Evolutionary conservation across 106 monocot genomes (phyloP), one percentile per base, ranked within the genome.

Genomic region (Phalaenopsis equestris): DNA sequence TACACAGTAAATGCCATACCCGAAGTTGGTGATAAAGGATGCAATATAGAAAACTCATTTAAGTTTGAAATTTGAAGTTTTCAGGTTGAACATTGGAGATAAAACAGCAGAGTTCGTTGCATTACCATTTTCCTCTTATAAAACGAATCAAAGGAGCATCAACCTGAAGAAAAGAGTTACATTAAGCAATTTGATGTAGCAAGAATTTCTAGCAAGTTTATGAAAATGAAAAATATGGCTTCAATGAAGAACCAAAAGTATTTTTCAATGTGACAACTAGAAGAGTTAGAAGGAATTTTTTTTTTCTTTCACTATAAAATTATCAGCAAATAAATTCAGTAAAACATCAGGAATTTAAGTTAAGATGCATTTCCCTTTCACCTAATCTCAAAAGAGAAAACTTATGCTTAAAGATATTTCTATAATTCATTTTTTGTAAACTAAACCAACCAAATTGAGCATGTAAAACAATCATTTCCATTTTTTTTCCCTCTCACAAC

Each of bases 121-220:
- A 48, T 72, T 89, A 94, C 94, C 91, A 81, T 81, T 91, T 88
- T 82, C 94, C 90, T 88, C 84, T 91, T 42, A 91, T 55, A 73
- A 90, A 90, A 68, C 85, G 91, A 73, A 91, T 85, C 79, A 94
- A 87, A 68, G 94, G 80, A 78, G 79, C 72, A 84, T 85, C 91
- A 78, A 91, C 91, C 94, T 94, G 85, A 78, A 85, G 41, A 76
- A 61, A 49, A 86, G 46, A 24, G 24, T 24, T 49, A 8, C 21
- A 48, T 41, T 49, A 76, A 76, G 76, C 48, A 74, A 15, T 74
- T 74, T n/a, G n/a, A 74, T 43, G 43, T 42, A 18, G 42, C 42
- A 74, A 74, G 45, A 19, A 10, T n/a, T 7, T 42, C 7, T 19
- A 42, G 43, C 16, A 42, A 74, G 7, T 42, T 43, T 42, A 42